Base-by-base conservation (phyloP, 2,329 filamentous ascomycete species). In the Akanthomyces muscarius region DNA sequence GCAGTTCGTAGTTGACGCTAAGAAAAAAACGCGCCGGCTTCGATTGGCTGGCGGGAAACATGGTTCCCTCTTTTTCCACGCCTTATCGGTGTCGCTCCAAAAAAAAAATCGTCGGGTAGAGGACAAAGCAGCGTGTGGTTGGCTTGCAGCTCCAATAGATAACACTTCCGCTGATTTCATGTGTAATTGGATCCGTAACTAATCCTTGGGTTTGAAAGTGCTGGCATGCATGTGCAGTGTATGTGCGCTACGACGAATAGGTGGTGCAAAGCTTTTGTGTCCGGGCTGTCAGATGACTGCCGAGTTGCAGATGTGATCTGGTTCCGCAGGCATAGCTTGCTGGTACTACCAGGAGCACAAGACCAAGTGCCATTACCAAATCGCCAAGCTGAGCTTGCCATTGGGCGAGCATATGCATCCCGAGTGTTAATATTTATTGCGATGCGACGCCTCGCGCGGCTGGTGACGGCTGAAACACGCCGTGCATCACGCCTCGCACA, bases 21-120 rank as follows among this genome's bases (percentile, higher is more conserved):
- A 30, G 10, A 18, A 33, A 47, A 30, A 52, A 51, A 59, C 33
- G 36, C 16, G 36, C n/a, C 57, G 36, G 42, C 57, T 52, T 16
- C 18, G 33, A 60, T 52, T 60, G 57, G 57, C 47, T 50, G 8
- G 36, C 16, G 16, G 18, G 2, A 8, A 11, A 23, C 21, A 28
- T 28, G 28, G n/a, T 38, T 45, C 23, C 8, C 33, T 30, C 28
- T 30, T 59, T 41, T 50, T 33, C 45, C 41, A 51, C 47, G 47
- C 45, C 45, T 52, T 60, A 60, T 60, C 57, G 51, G 5, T 41
- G 21, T 38, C 30, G 30, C 57, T 52, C 57, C 57, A 60, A 21
- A 21, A 21, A 21, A 21, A 21, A 21, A 21, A 21, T 33, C 23
- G 5, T 23, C 14, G 4, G 28, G 36, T 13, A 23, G 23, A 47